A percentile compares a stretch with the other conserved stretches of the same genome.
Conservation (phyloP, 2,329 filamentous ascomycete genomes). For the Thermomyces lanuginosus region DNA sequence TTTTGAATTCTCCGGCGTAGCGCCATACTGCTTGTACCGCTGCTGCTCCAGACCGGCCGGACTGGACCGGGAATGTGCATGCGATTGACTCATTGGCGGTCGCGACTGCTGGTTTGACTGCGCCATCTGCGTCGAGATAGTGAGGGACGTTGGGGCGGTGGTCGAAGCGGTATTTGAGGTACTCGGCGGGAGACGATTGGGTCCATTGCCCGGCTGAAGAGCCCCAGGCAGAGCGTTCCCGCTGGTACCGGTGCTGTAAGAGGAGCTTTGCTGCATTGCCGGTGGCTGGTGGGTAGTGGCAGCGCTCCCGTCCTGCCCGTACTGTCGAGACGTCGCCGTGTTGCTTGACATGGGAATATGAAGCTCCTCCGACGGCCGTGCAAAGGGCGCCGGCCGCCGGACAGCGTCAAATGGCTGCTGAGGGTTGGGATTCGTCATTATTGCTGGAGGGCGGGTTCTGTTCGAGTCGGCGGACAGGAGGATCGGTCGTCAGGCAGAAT, state of each 20-base stretch:
- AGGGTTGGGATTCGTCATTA: constrained; percentile 28
- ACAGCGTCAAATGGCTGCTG: constrained; percentile 34
- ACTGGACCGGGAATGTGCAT: constrained; percentile 72
- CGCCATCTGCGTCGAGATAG: constrained; percentile 28
- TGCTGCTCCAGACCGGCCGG: constrained; percentile 47
- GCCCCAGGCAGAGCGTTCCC: constrained; percentile 42
- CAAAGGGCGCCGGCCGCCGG: constrained; percentile 32
- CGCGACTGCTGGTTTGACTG: constrained; percentile 43
- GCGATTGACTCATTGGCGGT: constrained; percentile 48
- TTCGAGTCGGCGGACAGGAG: too few species aligned
- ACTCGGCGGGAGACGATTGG: constrained; percentile 35
- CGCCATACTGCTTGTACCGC: constrained; percentile 45
- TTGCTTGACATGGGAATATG: constrained; percentile 33
- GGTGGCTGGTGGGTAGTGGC: constrained; percentile 31
- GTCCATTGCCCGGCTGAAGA: constrained; percentile 38
- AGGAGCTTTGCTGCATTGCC: constrained; percentile 41
- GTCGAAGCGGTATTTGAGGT: constrained; percentile 42
- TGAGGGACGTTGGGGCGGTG: constrained; percentile 40
- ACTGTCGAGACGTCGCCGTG: constrained; percentile 24
- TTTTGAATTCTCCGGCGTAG: constrained; percentile 52
- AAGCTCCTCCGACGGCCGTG: constrained; percentile 39
- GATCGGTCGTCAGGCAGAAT: constrained; percentile 33
- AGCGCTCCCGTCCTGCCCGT: constrained; percentile 33
- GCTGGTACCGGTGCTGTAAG: constrained; percentile 29
- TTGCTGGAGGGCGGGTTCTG: constrained; percentile 9